Conservation (phyloP, 352 stramenopile species). For the Phytophthora ramorum region DNA sequence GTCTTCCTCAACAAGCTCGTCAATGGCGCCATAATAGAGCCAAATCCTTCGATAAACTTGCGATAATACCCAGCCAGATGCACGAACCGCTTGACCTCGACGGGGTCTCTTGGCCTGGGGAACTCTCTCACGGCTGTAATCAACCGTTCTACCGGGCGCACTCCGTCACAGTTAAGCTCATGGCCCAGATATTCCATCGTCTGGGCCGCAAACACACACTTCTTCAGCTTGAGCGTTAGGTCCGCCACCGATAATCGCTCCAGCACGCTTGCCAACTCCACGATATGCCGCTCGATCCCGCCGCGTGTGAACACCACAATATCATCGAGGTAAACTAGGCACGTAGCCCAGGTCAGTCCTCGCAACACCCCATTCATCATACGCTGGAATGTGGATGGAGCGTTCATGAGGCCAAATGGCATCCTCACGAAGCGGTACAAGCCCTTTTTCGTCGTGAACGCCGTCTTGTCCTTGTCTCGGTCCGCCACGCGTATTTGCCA, state of each 20-base stretch:
- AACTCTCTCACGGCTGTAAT: too few relatives aligned
- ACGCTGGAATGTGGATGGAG: conserved; percentile 22
- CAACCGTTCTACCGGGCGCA: too few relatives aligned
- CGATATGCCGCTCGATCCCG: conserved; percentile 4
- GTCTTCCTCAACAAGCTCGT: conserved; percentile 25
- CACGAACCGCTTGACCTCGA: too few relatives aligned
- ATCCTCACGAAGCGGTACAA: conserved; percentile 21
- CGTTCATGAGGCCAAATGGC: conserved; percentile 26
- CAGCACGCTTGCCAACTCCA: conserved; percentile 22
- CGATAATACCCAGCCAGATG: conserved; percentile 30
- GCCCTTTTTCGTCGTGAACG: conserved; percentile 17
- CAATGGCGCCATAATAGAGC: conserved; percentile 16
- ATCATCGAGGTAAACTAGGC: conserved; percentile 31
- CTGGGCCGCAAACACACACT: conserved; percentile 19
- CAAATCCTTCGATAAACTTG: conserved; percentile 26
- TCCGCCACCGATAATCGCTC: conserved; percentile 11
- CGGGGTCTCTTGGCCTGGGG: too few relatives aligned
- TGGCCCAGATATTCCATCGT: too few relatives aligned
- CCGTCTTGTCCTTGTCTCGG: not conserved
- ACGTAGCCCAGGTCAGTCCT: conserved; percentile 19
- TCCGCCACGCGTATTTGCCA: not conserved
- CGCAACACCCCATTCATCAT: conserved; percentile 34
- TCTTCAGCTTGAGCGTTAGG: conserved; percentile 23
- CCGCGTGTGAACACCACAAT: conserved; percentile 25
- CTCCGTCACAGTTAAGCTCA: too few relatives aligned